phyloP scores from a whole-genome alignment of 2,329 filamentous ascomycete genomes.

The Claviceps spartinae region DNA sequence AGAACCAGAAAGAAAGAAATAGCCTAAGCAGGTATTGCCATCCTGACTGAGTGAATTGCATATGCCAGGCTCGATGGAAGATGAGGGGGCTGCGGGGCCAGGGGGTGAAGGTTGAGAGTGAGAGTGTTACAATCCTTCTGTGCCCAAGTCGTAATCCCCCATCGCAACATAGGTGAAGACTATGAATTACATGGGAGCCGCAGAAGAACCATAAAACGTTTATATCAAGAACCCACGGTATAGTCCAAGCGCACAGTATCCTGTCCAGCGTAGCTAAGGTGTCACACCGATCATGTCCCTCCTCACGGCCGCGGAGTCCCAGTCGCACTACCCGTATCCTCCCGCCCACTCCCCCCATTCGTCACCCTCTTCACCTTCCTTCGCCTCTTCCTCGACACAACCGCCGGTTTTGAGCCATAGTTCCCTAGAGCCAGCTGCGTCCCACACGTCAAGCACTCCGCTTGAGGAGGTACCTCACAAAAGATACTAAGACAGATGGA shows the following conservation, averaged over 20 bases:
- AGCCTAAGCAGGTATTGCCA: background rate
- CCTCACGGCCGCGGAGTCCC: slow-evolving; percentile 40
- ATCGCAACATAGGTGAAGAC: background rate
- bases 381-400: slow-evolving; percentile 57
- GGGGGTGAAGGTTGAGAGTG: background rate
- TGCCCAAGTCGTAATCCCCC: background rate
- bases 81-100: background rate
- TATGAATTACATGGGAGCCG: background rate
- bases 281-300: background rate
- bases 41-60: background rate
- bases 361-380: slow-evolving; percentile 54
- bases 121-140: background rate
- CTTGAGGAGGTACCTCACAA: slow-evolving; percentile 49
- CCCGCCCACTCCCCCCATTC: slow-evolving; percentile 34
- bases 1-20: background rate
- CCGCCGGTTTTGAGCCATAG: slow-evolving; percentile 65
- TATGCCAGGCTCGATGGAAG: background rate
- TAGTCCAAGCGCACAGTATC: background rate
- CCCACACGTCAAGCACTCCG: slow-evolving; percentile 71
- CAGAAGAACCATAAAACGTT: background rate
- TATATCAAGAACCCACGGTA: background rate
- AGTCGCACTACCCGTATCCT: slow-evolving; percentile 44
- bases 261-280: background rate
- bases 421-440: slow-evolving; percentile 63
- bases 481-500: slow-evolving; percentile 94